phyloP scores from a whole-genome alignment of 202 grass and related monocot species.

The Eragrostis tef region DNA sequence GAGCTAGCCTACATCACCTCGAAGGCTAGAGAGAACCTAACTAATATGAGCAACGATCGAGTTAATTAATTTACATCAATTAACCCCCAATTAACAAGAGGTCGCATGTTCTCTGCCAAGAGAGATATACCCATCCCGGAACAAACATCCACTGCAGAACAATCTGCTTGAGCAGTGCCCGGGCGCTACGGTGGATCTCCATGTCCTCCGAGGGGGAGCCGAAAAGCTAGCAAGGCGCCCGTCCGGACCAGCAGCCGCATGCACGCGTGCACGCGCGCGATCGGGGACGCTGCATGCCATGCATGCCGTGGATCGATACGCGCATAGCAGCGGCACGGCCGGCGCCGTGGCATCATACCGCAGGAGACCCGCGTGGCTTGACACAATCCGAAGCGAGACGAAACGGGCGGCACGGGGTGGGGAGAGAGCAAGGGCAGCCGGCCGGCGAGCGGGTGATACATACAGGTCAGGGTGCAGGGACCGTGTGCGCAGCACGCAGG shows the following conservation, averaged over 20 bases:
- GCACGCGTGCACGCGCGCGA: not conserved
- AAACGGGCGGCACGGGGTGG: not conserved
- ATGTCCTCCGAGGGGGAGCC: not conserved
- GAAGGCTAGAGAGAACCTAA: too few relatives aligned
- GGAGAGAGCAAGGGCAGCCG: not conserved
- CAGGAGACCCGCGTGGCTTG: slow-evolving; percentile 26
- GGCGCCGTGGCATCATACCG: slow-evolving; percentile 5
- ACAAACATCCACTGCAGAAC: not conserved
- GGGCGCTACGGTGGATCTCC: not conserved
- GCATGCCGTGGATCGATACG: not conserved
- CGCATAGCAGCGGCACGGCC: not conserved
- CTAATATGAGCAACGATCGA: not conserved
- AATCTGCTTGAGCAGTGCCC: not conserved
- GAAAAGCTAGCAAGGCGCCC: not conserved
- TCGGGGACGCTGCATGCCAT: not conserved
- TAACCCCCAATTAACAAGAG: not conserved
- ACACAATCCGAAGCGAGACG: not conserved
- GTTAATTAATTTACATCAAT: not conserved
- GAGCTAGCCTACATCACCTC: not conserved
- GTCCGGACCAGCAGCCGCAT: slow-evolving; percentile 17
- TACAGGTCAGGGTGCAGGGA: not conserved
- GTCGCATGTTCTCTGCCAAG: not conserved
- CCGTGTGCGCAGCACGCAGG: too few relatives aligned
- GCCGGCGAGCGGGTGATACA: not conserved
- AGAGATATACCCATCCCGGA: not conserved